Base-by-base conservation (phyloP, 352 stramenopile species). In the Phytopythium oedochilum region DNA sequence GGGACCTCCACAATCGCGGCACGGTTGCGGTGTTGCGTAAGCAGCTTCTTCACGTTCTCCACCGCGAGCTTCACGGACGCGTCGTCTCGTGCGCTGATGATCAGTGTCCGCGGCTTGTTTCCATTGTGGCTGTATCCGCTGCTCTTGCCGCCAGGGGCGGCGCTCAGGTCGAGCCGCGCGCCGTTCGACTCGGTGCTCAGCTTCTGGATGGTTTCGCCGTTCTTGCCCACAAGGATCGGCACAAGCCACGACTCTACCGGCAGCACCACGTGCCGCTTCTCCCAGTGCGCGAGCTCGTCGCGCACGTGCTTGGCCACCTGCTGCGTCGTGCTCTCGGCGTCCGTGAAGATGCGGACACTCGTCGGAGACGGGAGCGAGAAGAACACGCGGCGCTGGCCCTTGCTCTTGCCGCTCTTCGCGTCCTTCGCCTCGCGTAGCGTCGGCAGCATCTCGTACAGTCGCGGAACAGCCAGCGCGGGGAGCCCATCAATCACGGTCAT, bases 181-280 rank as follows among this genome's bases (percentile, higher is more conserved):
- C 63, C 60, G 44, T 85, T 80, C 61, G 70, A 77, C 47, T 89
- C 71, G 2, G 72, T 55, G 32, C 68, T 73, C 7, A 92, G 70
- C 58, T 85, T 86, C 65, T 88, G 86, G 57, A 92, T 92, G 15
- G 73, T 83, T 44, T 92, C 83, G 36, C 83, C 83, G 57, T 70
- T 90, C 52, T 88, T 88, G 35, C 83, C 83, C 14, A 92, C 65
- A 7, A 92, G 59, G 25, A 87, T 67, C 1, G 83, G 83, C 23
- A 88, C 74, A 26, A 92, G 59, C 76, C 81, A 92, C 14, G 66
- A 59, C 34, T 73, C 59, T 44, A 92, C 68, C 3, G 69, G 54
- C n/a, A 92, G 23, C 45, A 89, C 76, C 2, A 88, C 60, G 52
- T 89, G 76, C 47, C 89, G 78, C 52, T 86, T 78, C 64, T 84